phyloP scores from a whole-genome alignment of 306 rosid species.

The Cucurbita argyrosperma region DNA sequence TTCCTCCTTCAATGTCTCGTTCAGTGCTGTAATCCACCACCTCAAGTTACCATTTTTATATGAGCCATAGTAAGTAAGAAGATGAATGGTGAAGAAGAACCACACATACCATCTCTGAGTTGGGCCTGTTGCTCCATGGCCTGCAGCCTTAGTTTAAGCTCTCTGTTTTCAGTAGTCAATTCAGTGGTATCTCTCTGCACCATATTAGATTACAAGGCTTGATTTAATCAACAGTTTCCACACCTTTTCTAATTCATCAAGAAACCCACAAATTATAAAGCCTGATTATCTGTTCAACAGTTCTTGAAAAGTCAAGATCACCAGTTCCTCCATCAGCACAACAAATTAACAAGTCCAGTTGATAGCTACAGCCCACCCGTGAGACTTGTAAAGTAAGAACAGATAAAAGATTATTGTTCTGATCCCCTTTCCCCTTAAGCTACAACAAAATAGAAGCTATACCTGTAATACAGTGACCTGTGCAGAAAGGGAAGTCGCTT shows the following conservation, averaged over 20 bases:
- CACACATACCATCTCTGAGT: slow-evolving; percentile 69
- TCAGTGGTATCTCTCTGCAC: slow-evolving; percentile 85
- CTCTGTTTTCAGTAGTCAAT: slow-evolving; percentile 61
- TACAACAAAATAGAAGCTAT: slow-evolving; percentile 11
- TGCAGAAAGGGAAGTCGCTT: slow-evolving; percentile 90
- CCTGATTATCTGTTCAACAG: not conserved
- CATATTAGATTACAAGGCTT: not conserved
- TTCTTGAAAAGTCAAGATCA: not conserved
- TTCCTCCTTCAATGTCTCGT: slow-evolving; percentile 69
- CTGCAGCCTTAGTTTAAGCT: slow-evolving; percentile 73
- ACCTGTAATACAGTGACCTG: slow-evolving; percentile 92
- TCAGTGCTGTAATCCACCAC: slow-evolving; percentile 41
- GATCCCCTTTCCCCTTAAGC: not conserved
- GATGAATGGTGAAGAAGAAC: not conserved
- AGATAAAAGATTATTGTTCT: not conserved
- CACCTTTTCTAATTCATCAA: not conserved
- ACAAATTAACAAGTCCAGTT: not conserved
- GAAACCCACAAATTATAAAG: not conserved
- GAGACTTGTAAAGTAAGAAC: not conserved
- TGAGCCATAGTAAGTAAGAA: too few relatives aligned
- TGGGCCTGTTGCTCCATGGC: slow-evolving; percentile 84
- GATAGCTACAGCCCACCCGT: slow-evolving; percentile 1
- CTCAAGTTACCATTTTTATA: too few relatives aligned
- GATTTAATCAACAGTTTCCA: not conserved
- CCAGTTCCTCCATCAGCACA: not conserved